Evolutionary conservation across 306 rosid species (phyloP), one percentile per base, ranked within the genome.

Genomic region (Trifolium fragiferum): DNA sequence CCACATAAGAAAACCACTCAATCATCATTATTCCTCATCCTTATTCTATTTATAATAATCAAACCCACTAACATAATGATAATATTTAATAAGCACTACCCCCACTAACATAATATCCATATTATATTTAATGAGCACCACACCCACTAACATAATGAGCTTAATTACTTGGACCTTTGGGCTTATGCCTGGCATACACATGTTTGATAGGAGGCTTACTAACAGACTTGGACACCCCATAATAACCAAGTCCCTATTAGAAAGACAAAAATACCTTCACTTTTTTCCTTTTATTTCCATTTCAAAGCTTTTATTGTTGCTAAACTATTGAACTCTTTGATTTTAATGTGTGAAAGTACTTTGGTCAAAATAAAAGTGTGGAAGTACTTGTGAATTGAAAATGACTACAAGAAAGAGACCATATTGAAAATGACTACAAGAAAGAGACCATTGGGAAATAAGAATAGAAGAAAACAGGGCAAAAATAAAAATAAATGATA

Each of bases 401-500:
- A 51, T 74, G 50, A 38, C 58, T 43, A 10, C 63, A 14, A 44
- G 64, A 51, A 54, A 68, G 41, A 59, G 79, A 60, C 27, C 27
- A 69, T 0, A 54, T 53, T 37, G 23, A 44, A 68, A 74, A 51
- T 74, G 50, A 38, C 58, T 43, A 10, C 63, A 14, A 44, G 64
- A 51, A 54, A 68, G 41, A 59, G 79, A 60, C 27, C 27, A 69
- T 0, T 1, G 63, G 15, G n/a, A 75, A 49, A 68, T 69, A 50
- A 44, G 57, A 53, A 54, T 46, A 35, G 14, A 43, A 70, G 21
- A 40, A 51, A 38, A 74, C 15, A 61, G 4, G 16, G 10, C 14
- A 16, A 12, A 25, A 55, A 55, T 60, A n/a, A 66, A 41, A 18
- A 74, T 51, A 58, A 61, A 25, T 16, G 69, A 70, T 73, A 72